Evolutionary conservation across 208 protist species (phyloP), one percentile per base, ranked within the genome.

Genomic region (Trichomonas tenax): DNA sequence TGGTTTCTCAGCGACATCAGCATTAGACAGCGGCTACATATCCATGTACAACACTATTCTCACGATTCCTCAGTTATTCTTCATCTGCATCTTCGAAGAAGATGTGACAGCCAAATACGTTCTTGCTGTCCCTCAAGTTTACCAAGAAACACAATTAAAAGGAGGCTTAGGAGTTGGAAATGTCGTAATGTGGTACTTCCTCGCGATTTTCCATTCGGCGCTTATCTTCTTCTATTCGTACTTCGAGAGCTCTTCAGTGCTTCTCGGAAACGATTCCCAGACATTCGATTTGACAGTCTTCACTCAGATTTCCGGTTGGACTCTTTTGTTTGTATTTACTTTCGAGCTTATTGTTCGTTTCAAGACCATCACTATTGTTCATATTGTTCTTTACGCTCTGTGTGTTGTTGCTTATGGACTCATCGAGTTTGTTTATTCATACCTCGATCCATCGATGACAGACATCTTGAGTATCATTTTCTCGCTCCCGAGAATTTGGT

Each of bases 271-370:
- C 17, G 40, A 89, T 14, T 44, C 34, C 2, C 3, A 15, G 21
- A 89, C 82, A 31, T 89, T 89, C 40, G 82, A 89, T 31, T 46
- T 44, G 0, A 26, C 82, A 89, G 9, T 46, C 31, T 89, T 89
- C 82, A 89, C 82, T 48, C 82, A 89, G 38, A 89, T 89, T 46
- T 44, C 82, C 45, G 82, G 82, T n/a, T 89, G 82, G 82, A 46
- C 82, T 26, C 3, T 89, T 89, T 46, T 89, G 38, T 46, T 89
- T 46, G 40, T 89, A 21, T 89, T 89, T 31, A 89, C 82, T 44
- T 46, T 89, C 38, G 40, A 41, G 15, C 26, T 89, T 6, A 23
- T 89, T 17, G 17, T 46, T 15, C 45, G 40, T 31, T 89, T 89
- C 38, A 89, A 45, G 46, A 89, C 82, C 17, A 89, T 89, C 3